These are phyloP conservation scores for Hyphopichia buzzinii DNA, from an alignment of 1,139 yeast genomes.

Conservation along the genomic window DNA sequence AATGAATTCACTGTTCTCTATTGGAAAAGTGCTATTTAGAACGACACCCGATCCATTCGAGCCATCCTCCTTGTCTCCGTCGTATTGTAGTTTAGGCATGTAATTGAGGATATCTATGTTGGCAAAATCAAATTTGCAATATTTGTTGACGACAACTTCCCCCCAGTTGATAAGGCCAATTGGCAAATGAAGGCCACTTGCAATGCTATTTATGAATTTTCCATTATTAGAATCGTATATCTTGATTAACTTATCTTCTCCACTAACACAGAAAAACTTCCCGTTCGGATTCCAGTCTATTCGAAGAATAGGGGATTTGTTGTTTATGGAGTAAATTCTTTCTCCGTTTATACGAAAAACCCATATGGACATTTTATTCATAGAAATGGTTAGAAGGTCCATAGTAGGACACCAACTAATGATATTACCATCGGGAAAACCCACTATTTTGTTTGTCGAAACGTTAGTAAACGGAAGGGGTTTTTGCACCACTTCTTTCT, in stretches of 20 bases:
- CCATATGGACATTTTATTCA: constrained; percentile 48
- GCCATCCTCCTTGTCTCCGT: constrained; percentile 1
- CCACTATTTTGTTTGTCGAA: constrained; percentile 26
- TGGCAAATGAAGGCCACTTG: constrained; percentile 13
- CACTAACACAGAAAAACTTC: constrained; percentile 42
- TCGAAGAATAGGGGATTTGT: constrained; percentile 30
- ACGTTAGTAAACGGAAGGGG: constrained; percentile 1
- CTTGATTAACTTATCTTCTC: constrained; percentile 43
- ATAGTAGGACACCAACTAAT: constrained; percentile 57
- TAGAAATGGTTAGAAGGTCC: constrained; percentile 50
- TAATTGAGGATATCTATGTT: constrained; percentile 1
- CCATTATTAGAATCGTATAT: constrained; percentile 53
- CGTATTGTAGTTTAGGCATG: constrained; percentile 4
- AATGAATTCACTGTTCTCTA: background rate
- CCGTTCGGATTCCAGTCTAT: constrained; percentile 40
- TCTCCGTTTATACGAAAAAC: constrained; percentile 57
- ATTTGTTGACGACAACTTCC: constrained; percentile 3
- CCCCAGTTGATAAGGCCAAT: constrained; percentile 28
- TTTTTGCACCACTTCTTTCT: no score
- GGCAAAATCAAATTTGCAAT: constrained; percentile 1
- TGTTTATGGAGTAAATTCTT: constrained; percentile 49
- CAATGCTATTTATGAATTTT: constrained; percentile 26
- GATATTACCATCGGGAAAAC: constrained; percentile 40
- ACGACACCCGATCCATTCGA: background rate
- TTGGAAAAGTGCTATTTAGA: background rate